phyloP scores from a whole-genome alignment of 164 flowering plant species.

The Sedum album region DNA sequence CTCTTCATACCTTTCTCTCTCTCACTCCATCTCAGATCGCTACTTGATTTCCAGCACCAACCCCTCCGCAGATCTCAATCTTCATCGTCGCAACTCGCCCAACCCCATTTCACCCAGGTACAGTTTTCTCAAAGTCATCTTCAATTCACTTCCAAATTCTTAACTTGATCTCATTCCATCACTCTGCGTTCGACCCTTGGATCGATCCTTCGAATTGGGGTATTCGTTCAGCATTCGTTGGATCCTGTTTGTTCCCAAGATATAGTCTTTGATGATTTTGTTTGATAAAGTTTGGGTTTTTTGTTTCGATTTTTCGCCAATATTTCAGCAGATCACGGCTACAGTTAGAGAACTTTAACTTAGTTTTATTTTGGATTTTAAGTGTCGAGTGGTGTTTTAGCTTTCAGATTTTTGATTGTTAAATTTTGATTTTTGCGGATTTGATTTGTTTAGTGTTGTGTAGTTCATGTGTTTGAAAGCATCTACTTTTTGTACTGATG shows the following conservation, averaged over 20 bases:
- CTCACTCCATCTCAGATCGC: conserved; percentile 4
- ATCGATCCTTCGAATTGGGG: neutral
- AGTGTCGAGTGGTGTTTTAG: neutral
- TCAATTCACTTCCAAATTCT: neutral
- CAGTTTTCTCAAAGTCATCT: neutral
- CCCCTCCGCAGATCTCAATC: conserved; percentile 3
- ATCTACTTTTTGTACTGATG: too few species aligned
- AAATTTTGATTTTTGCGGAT: too few species aligned
- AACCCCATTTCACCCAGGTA: neutral
- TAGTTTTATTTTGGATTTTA: neutral
- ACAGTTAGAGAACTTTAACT: neutral
- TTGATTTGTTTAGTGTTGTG: neutral
- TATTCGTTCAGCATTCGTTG: neutral
- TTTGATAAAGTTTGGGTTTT: neutral
- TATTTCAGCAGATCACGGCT: neutral
- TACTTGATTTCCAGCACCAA: neutral
- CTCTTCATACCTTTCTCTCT: too few species aligned
- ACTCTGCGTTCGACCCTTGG: neutral
- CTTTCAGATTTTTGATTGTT: neutral
- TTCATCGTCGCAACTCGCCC: neutral
- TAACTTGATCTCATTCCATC: neutral
- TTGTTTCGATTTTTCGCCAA: neutral
- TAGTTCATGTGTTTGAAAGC: neutral
- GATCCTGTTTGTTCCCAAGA: neutral
- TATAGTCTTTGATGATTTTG: neutral